Evolutionary conservation across 257 asterid species (phyloP).

Genomic region (Ilex asprella): DNA sequence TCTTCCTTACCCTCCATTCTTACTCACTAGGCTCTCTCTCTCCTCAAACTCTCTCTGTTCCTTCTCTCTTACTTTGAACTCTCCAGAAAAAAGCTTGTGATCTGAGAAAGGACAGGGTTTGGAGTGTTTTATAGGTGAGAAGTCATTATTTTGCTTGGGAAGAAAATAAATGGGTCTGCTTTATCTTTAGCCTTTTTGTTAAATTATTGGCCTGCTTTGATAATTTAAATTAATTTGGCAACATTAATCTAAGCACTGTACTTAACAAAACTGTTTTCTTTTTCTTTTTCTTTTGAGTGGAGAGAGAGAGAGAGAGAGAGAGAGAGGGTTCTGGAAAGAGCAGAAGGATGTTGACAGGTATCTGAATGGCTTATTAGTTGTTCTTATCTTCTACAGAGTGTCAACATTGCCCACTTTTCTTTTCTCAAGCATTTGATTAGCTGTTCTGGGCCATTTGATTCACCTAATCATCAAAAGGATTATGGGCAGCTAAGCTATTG

Average conservation of each 20-base stretch:
- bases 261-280: too few species aligned
- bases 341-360: slow-evolving; percentile 24
- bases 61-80: background rate
- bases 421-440: too few species aligned
- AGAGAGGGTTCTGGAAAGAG: too few species aligned
- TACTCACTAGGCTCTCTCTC: background rate
- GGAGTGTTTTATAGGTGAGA: slow-evolving; percentile 30
- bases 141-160: background rate
- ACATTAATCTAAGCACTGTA: too few species aligned
- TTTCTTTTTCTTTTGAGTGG: background rate
- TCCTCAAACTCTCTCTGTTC: background rate
- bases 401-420: too few species aligned
- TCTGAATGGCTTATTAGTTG: slow-evolving; percentile 7
- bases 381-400: too few species aligned
- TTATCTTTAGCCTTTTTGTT: background rate
- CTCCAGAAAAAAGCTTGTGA: background rate
- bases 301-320: too few species aligned
- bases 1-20: slow-evolving; percentile 44
- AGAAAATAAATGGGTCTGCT: background rate
- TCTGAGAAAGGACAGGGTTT: background rate
- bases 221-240: background rate
- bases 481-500: too few species aligned
- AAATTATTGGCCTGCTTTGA: background rate
- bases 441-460: too few species aligned
- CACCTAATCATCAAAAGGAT: too few species aligned